Evolutionary conservation across 108 stramenopile genomes (phyloP).

Genomic region (Craspedostauros australis): DNA sequence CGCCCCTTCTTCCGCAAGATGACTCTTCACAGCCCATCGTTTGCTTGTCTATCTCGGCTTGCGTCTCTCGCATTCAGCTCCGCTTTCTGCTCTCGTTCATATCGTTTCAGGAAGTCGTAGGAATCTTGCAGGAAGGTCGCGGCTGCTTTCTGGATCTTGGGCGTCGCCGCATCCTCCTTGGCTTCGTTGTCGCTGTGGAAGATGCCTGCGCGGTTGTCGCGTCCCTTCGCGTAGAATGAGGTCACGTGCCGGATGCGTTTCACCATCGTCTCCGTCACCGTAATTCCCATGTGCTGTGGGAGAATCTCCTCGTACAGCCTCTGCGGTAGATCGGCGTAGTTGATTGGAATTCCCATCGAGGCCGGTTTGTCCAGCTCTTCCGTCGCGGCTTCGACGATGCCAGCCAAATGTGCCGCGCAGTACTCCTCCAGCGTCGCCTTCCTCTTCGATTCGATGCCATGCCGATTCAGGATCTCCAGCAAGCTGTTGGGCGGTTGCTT

Average conservation of each 20-base stretch:
- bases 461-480: conserved; percentile 17
- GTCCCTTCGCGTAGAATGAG: conserved; percentile 70
- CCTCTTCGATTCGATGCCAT: conserved; percentile 6
- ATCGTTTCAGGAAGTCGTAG: conserved; percentile 35
- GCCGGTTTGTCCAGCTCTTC: conserved; percentile 23
- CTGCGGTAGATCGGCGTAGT: conserved; percentile 46
- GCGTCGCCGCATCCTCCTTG: conserved; percentile 56
- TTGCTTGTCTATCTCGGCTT: no score
- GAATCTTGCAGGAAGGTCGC: conserved; percentile 46
- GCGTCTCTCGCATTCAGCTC: no score
- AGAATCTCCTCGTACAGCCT: conserved; percentile 36
- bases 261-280: conserved; percentile 52
- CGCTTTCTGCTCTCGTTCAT: conserved; percentile 4
- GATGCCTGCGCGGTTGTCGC: conserved; percentile 36
- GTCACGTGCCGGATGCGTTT: conserved; percentile 50
- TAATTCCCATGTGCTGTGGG: conserved; percentile 40
- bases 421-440: conserved; percentile 48
- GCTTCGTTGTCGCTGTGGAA: conserved; percentile 57
- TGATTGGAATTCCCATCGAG: conserved; percentile 56
- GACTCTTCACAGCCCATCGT: no score
- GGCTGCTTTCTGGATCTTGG: conserved; percentile 44
- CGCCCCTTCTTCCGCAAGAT: no score
- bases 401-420: conserved; percentile 82
- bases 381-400: conserved; percentile 64
- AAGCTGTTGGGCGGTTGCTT: conserved; percentile 17